phyloP scores from a whole-genome alignment of 345 rosid genomes.

The Citrus sinensis region DNA sequence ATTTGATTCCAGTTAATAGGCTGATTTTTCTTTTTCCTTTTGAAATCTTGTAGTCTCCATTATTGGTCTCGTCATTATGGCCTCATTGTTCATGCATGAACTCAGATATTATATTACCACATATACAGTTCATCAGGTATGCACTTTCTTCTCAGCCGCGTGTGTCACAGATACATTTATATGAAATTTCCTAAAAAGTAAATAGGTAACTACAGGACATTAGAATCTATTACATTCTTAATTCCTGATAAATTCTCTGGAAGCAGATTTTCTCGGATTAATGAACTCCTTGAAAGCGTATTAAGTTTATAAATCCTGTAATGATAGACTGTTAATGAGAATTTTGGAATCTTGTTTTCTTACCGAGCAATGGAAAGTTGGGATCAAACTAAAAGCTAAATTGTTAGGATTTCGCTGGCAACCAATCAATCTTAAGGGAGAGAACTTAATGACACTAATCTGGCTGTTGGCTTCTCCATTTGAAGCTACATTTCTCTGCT shows the following conservation, averaged over 20 bases:
- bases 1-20: not conserved
- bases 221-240: not conserved
- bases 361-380: too few relatives aligned
- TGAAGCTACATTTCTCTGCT: too few relatives aligned
- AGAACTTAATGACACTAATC: too few relatives aligned
- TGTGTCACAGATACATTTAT: not conserved
- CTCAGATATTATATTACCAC: constrained; percentile 75
- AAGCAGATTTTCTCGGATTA: not conserved
- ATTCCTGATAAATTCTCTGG: not conserved
- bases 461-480: too few relatives aligned
- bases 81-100: constrained; percentile 83
- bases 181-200: not conserved
- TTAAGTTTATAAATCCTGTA: too few relatives aligned
- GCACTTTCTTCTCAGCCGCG: not conserved
- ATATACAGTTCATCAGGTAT: constrained; percentile 88
- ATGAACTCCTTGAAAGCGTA: not conserved
- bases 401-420: too few relatives aligned
- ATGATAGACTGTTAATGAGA: too few relatives aligned
- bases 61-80: constrained; percentile 82
- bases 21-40: not conserved
- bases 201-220: not conserved
- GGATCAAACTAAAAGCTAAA: too few relatives aligned
- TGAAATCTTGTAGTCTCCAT: constrained; percentile 59
- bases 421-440: too few relatives aligned
- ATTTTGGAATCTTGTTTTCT: too few relatives aligned